phyloP scores from a whole-genome alignment of 1,139 yeast species.

The Suhomyces bokatorum region DNA sequence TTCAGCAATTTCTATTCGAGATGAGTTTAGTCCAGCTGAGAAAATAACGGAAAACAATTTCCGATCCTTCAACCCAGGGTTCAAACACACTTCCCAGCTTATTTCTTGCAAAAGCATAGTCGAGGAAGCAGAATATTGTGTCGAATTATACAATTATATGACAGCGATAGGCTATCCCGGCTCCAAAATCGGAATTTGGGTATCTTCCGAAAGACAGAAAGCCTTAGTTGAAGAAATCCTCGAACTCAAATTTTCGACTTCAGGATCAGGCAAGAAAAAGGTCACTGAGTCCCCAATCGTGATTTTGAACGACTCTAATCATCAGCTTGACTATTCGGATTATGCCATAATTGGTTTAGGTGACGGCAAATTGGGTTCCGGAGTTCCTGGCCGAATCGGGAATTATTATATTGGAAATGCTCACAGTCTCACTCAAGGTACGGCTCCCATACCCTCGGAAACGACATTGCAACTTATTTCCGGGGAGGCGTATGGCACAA shows the following conservation, averaged over 20 bases:
- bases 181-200: constrained; percentile 40
- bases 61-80: constrained; percentile 40
- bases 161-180: constrained; percentile 46
- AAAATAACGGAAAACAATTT: background rate
- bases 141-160: constrained; percentile 50
- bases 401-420: constrained; percentile 15
- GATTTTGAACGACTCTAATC: constrained; percentile 5
- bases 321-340: constrained; percentile 14
- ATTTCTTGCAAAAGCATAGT: constrained; percentile 36
- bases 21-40: constrained; percentile 3
- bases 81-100: constrained; percentile 36
- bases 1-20: constrained; percentile 1
- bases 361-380: constrained; percentile 1
- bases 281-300: constrained; percentile 15
- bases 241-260: constrained; percentile 2
- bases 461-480: constrained; percentile 11
- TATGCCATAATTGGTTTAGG: constrained; percentile 15
- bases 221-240: constrained; percentile 26
- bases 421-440: constrained; percentile 2
- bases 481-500: constrained; percentile 11
- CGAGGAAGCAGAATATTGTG: constrained; percentile 57
- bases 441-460: constrained; percentile 8
- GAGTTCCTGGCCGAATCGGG: constrained; percentile 15
- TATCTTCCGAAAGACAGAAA: constrained; percentile 41
- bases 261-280: background rate